Percentiles rank a stretch among this genome's conserved stretches.
phyloP scores from a whole-genome alignment of 495 filamentous ascomycete genomes.

The Podospora pseudoanserina region DNA sequence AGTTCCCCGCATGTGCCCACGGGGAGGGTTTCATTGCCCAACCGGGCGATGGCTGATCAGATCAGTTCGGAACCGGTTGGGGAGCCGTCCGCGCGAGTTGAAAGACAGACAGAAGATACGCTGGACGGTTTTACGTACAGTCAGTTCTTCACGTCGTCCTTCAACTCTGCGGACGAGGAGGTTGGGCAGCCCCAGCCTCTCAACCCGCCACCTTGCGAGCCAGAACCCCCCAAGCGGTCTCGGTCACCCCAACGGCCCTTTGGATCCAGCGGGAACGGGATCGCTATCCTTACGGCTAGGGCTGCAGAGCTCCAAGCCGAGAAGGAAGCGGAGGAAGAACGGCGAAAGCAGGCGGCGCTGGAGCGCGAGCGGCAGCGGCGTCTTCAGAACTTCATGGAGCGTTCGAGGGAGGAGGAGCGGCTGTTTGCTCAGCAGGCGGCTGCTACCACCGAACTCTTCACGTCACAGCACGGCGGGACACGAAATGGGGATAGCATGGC shows the following conservation, averaged over 20 bases:
- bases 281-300: slow-evolving; percentile 10
- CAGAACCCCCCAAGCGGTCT: neutral
- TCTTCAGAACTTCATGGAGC: slow-evolving; percentile 5
- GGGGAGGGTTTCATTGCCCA: too few relatives aligned
- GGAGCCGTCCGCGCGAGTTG: neutral
- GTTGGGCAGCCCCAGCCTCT: neutral
- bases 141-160: neutral
- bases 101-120: neutral
- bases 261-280: slow-evolving; percentile 12
- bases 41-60: too few relatives aligned
- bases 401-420: slow-evolving; percentile 14
- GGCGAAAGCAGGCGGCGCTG: neutral
- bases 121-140: neutral
- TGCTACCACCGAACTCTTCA: neutral
- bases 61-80: neutral
- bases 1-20: neutral
- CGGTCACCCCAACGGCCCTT: slow-evolving; percentile 15
- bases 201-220: neutral
- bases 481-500: neutral
- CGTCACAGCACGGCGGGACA: neutral
- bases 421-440: neutral
- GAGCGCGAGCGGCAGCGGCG: neutral
- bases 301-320: neutral
- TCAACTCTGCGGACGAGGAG: neutral
- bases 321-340: neutral